A percentile compares a stretch with the other conserved stretches of the same genome.
These are phyloP conservation scores for Amanita thiersii DNA, from an alignment of 768 basidiomycete species.

Conservation along the genomic window DNA sequence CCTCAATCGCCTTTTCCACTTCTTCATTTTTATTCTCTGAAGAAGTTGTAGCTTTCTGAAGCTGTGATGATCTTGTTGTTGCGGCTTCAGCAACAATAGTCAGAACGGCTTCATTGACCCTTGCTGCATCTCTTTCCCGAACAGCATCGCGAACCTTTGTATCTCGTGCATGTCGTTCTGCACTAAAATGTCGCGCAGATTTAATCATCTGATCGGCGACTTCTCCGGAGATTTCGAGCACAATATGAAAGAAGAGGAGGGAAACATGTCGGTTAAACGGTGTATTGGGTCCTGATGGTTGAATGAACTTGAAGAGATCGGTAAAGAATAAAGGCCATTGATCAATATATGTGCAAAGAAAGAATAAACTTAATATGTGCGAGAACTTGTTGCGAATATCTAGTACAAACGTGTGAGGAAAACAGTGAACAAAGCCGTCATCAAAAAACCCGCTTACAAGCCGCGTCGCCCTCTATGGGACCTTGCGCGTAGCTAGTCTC, in stretches of 20 bases:
- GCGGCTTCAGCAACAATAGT: conserved; percentile 70
- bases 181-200: conserved; percentile 67
- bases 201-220: conserved; percentile 95
- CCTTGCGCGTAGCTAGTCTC: conserved; percentile 86
- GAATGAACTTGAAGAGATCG: conserved; percentile 69
- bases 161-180: conserved; percentile 73
- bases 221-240: conserved; percentile 93
- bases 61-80: conserved; percentile 43
- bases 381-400: conserved; percentile 94
- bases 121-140: conserved; percentile 78
- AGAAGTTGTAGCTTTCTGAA: conserved; percentile 39
- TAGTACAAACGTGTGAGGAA: conserved; percentile 20
- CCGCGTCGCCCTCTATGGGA: conserved; percentile 68
- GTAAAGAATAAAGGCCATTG: conserved; percentile 85
- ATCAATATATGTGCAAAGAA: conserved; percentile 78
- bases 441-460: conserved; percentile 62
- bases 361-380: conserved; percentile 82
- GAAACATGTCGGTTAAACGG: conserved; percentile 80
- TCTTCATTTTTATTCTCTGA: conserved; percentile 37
- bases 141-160: conserved; percentile 82
- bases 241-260: conserved; percentile 82
- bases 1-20: conserved; percentile 55
- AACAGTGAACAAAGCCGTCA: neutral
- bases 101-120: conserved; percentile 82
- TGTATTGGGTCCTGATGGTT: conserved; percentile 45